Percentiles rank a stretch among this genome's conserved stretches.
phyloP scores from a whole-genome alignment of 2,329 filamentous ascomycete genomes.

The Cladorrhinum sp. region DNA sequence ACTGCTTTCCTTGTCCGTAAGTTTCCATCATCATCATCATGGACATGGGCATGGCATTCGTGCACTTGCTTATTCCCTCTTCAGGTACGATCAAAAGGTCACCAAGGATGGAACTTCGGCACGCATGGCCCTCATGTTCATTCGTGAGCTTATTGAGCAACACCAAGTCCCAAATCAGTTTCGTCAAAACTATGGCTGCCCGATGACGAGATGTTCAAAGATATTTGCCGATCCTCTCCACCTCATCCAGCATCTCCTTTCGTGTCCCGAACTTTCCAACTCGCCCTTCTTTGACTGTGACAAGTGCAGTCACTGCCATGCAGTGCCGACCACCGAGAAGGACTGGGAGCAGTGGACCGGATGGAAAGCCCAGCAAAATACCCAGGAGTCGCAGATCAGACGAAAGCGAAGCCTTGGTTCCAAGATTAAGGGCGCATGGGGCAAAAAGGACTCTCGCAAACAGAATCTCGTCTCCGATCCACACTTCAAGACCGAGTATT shows the following conservation, averaged over 20 bases:
- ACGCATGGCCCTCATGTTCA: constrained; percentile 31
- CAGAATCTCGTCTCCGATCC: constrained; percentile 9
- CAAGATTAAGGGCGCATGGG: constrained; percentile 27
- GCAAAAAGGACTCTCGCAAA: constrained; percentile 21
- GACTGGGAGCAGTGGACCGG: constrained; percentile 31
- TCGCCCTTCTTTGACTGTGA: constrained; percentile 31
- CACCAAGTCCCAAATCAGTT: constrained; percentile 19
- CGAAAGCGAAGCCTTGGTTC: constrained; percentile 29
- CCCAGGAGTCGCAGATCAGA: constrained; percentile 17
- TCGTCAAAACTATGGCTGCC: constrained; percentile 27
- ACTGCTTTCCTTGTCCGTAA: constrained; percentile 26
- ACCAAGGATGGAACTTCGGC: constrained; percentile 28
- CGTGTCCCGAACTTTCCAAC: constrained; percentile 28
- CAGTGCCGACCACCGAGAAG: constrained; percentile 32
- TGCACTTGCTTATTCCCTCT: background rate
- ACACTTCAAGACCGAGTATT: constrained; percentile 12
- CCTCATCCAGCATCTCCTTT: constrained; percentile 31
- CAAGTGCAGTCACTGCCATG: constrained; percentile 30
- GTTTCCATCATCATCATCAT: constrained; percentile 11
- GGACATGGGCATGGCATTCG: background rate
- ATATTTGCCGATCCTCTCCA: constrained; percentile 25
- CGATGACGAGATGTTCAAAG: constrained; percentile 29
- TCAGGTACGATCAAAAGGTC: constrained; percentile 31
- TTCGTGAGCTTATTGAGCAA: constrained; percentile 30
- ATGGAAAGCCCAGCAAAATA: constrained; percentile 23